Conservation (phyloP, 345 rosid genomes). For the Eutrema yunnanense region DNA sequence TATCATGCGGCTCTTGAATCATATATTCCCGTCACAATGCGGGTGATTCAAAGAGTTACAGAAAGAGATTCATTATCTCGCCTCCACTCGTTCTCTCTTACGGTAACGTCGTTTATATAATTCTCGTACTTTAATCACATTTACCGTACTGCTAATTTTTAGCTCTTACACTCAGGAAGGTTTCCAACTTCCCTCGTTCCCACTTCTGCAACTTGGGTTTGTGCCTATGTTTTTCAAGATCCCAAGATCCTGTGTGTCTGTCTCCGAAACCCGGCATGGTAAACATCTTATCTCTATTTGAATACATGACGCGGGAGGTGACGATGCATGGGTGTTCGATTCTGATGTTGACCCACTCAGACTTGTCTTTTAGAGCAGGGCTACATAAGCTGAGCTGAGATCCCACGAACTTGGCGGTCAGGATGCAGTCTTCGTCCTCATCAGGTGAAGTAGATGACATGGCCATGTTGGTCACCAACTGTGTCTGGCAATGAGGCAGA, state of each 20-base stretch:
- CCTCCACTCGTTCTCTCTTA: too few relatives aligned
- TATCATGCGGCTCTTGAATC: too few relatives aligned
- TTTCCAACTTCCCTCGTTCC: too few relatives aligned
- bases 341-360: conserved; percentile 4
- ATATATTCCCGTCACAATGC: too few relatives aligned
- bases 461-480: background rate
- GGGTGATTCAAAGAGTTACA: too few relatives aligned
- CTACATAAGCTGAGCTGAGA: conserved; percentile 3
- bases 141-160: too few relatives aligned
- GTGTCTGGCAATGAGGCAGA: background rate
- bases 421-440: background rate
- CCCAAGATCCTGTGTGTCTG: background rate
- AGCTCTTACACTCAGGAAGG: too few relatives aligned
- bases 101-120: too few relatives aligned
- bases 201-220: too few relatives aligned
- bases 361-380: background rate
- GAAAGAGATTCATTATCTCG: too few relatives aligned
- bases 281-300: background rate
- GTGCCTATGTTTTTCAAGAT: background rate
- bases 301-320: background rate
- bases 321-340: background rate
- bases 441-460: background rate
- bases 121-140: too few relatives aligned
- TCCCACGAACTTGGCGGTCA: background rate
- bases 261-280: background rate